Evolutionary conservation across 2,329 filamentous ascomycete species (phyloP).

Genomic region (Chalara sp.): DNA sequence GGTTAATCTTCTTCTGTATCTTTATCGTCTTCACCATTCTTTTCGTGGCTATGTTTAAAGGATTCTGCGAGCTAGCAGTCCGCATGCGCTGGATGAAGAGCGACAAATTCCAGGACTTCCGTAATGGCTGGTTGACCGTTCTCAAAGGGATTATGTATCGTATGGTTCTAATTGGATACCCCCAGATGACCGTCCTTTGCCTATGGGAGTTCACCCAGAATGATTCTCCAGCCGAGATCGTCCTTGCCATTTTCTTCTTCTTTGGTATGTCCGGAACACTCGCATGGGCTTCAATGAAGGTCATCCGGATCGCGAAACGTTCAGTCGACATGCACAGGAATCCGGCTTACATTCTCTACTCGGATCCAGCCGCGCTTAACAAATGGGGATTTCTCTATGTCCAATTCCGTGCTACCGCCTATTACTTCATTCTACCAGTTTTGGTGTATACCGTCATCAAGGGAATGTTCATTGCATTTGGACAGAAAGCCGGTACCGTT

Average conservation of each 20-base stretch:
- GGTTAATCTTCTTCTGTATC: conserved; percentile 80
- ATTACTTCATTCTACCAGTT: conserved; percentile 85
- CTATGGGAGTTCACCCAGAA: conserved; percentile 87
- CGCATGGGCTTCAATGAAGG: conserved; percentile 82
- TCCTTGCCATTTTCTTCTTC: conserved; percentile 84
- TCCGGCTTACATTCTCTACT: conserved; percentile 94
- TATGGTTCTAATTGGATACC: conserved; percentile 82
- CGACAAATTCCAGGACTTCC: conserved; percentile 88
- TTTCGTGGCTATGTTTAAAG: conserved; percentile 73
- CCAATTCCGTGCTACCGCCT: conserved; percentile 89
- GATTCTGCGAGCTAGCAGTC: conserved; percentile 66
- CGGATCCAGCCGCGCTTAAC: conserved; percentile 87
- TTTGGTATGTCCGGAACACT: conserved; percentile 72
- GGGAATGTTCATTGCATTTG: conserved; percentile 79
- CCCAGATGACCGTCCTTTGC: conserved; percentile 83
- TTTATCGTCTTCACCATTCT: conserved; percentile 72
- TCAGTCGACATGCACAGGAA: conserved; percentile 92
- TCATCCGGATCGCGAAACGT: conserved; percentile 80
- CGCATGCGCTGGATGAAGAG: conserved; percentile 72
- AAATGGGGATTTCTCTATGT: conserved; percentile 99
- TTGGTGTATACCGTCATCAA: conserved; percentile 79
- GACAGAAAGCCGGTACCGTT: conserved; percentile 61
- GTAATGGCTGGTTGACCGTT: conserved; percentile 87
- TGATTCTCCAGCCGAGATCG: conserved; percentile 80
- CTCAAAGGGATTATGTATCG: conserved; percentile 93